Base-by-base conservation (phyloP, 768 basidiomycete species). In the Cubamyces lactineus region DNA sequence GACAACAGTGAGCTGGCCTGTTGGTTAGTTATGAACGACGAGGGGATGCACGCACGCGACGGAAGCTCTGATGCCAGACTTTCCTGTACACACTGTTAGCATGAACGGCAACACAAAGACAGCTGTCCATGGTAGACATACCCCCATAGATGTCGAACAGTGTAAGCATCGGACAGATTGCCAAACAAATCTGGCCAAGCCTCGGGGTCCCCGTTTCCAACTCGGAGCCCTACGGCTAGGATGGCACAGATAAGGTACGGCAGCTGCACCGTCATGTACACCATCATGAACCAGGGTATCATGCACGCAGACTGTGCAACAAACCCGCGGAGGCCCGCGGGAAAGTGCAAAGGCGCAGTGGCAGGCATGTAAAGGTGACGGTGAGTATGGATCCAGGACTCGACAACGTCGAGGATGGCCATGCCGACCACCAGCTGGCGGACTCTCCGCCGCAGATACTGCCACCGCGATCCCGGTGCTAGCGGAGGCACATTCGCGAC, bases 101-200 rank as follows among this genome's bases (percentile, higher is more conserved):
- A 28, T 7, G 28, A 28, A 28, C 23, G 21, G 17, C 17, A 11
- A 4, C n/a, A 7, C 0, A 24, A 2, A 19, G 16, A 40, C 26
- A 17, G 45, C 24, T 11, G 16, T 19, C 13, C 34, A 11, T 7
- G 34, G 45, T 17, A 49, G 7, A 70, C 77, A 64, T 62, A 79
- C 78, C 79, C 74, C 80, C 79, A 81, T 24, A 77, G 72, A 5
- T 71, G 69, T 16, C 76, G 73, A 11, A 81, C 53, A 2, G 77
- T 77, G 62, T 76, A 79, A 7, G 75, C 75, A 26, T 80, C 73
- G 12, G 53, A 46, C 53, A 64, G 67, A 8, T 55, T 57, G 0
- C 78, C 77, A 57, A 76, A 80, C 12, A 78, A 24, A 21, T 69
- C 71, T 0, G 78, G 78, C 79, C 80, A 82, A 26, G 74, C 72